Base-by-base conservation (phyloP, 129 eudicot species). In the Artemisia annua region DNA sequence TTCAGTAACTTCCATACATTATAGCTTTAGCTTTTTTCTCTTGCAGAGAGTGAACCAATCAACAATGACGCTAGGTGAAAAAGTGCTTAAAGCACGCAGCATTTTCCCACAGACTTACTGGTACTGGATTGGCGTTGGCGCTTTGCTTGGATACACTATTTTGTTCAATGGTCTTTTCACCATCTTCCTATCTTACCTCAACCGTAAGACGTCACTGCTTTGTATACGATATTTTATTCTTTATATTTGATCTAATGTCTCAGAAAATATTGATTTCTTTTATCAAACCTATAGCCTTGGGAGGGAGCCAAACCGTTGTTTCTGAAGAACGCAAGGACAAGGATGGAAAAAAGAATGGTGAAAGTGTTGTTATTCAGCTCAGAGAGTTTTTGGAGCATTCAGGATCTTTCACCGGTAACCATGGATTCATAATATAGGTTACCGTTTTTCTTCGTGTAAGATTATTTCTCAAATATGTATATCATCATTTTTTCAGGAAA, bases 121-220 rank as follows among this genome's bases (percentile, higher is more conserved):
- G 99, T 94, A 94, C 67, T 94, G 97, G 97, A 90, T 90, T 67
- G 99, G 99, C 60, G 80, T 94, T 48, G 91, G 91, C 62, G 97
- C 91, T 63, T 78, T 94, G 93, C 82, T 85, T 64, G 99, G 94
- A 66, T 94, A 90, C 67, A 90, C 89, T 64, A 67, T 88, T 67
- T 63, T 94, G 71, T 86, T 94, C 84, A 94, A 94, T 63, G 61
- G 75, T 67, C 89, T 94, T 58, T 94, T 94, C 86, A 90, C 97
- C 32, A 58, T 94, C 81, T 90, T 78, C 79, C 79, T 94, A 67
- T 72, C 94, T 32, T 90, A 86, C 85, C 89, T 90, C 52, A 79
- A 94, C 48, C 99, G 99, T 94, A 88, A 90, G 99, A 48, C 51
- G 50, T 78, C 61, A 71, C 22, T 80, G 0, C 71, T 64, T 66